These are phyloP conservation scores for Corchorus olitorius DNA, from an alignment of 345 rosid genomes.

Conservation along the genomic window DNA sequence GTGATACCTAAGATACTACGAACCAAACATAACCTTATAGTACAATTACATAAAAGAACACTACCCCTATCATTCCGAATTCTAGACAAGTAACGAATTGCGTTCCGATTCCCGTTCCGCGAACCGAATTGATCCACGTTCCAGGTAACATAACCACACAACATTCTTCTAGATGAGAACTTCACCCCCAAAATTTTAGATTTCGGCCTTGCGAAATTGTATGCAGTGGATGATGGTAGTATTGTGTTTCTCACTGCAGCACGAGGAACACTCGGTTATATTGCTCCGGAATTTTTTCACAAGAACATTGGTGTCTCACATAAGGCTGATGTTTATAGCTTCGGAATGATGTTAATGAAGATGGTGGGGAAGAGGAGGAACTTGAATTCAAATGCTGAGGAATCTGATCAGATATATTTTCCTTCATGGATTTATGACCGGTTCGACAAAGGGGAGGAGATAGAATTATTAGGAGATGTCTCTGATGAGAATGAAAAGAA, in stretches of 20 bases:
- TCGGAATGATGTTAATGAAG: slow-evolving; percentile 2
- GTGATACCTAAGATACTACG: too few species aligned
- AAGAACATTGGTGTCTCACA: not conserved
- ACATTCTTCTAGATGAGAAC: slow-evolving; percentile 6
- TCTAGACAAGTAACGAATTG: too few species aligned
- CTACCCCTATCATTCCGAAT: too few species aligned
- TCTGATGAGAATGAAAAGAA: not conserved
- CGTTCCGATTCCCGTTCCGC: too few species aligned
- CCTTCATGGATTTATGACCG: not conserved
- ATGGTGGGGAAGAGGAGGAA: not conserved
- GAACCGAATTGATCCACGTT: too few species aligned
- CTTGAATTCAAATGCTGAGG: not conserved
- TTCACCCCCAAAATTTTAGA: not conserved
- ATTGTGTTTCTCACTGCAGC: too few species aligned
- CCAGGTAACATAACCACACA: not conserved
- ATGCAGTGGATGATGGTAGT: not conserved
- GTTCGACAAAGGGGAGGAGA: not conserved
- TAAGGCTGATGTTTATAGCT: not conserved
- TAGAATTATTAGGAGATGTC: not conserved
- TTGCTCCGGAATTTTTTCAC: not conserved
- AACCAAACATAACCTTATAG: too few species aligned
- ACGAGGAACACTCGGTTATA: not conserved
- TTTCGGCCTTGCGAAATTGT: not conserved
- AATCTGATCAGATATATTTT: not conserved
- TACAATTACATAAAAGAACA: too few species aligned